Conservation (phyloP, 1,284 basidiomycete species). For the Sporisorium scitamineum region DNA sequence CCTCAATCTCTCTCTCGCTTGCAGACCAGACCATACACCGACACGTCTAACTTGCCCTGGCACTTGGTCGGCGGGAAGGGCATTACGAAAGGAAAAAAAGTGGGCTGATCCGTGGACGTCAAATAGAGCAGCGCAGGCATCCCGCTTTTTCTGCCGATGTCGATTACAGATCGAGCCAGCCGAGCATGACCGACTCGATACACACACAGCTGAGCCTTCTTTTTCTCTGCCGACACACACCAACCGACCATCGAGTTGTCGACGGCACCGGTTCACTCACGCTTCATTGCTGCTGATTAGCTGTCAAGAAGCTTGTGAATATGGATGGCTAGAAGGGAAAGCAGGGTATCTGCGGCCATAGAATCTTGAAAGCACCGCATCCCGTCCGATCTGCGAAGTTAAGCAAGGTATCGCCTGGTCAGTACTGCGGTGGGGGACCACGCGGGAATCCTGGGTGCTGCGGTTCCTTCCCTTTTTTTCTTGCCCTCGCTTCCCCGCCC, state of each 20-base stretch:
- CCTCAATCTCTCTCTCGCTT: conserved; percentile 1
- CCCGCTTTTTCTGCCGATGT: too few species aligned
- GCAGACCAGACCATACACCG: background rate
- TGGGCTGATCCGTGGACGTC: conserved; percentile 6
- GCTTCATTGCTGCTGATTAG: too few species aligned
- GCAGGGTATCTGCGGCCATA: conserved; percentile 77
- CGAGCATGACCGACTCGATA: background rate
- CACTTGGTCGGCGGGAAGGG: too few species aligned
- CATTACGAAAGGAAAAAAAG: background rate
- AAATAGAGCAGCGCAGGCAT: too few species aligned
- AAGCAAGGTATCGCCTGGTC: conserved; percentile 82
- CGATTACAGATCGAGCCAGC: background rate
- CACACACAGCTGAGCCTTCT: background rate
- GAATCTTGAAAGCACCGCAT: conserved; percentile 83
- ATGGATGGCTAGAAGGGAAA: background rate
- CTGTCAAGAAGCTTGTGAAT: too few species aligned
- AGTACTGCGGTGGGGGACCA: conserved; percentile 87
- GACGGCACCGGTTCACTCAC: too few species aligned
- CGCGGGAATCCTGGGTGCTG: conserved; percentile 83
- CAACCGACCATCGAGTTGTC: background rate
- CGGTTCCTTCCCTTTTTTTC: conserved; percentile 73
- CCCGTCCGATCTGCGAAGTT: conserved; percentile 84
- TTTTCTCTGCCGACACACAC: background rate
- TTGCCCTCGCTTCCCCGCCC: background rate
- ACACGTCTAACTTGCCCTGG: too few species aligned